phyloP scores from a whole-genome alignment of 192 early-diverging fungal species.

The Backusella morwellensis region DNA sequence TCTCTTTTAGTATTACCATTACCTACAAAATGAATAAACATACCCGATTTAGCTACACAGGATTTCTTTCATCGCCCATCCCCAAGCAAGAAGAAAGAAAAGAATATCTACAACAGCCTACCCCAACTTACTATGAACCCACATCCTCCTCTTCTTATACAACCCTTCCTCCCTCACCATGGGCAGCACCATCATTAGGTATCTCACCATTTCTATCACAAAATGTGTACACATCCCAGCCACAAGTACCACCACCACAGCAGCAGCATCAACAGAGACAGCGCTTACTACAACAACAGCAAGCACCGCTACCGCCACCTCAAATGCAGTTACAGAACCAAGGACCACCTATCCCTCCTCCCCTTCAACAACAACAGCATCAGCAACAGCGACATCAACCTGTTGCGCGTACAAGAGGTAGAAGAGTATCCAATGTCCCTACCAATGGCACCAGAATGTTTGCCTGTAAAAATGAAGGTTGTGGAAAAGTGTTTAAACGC shows the following conservation, averaged over 20 bases:
- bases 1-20: neutral
- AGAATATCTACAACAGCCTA: neutral
- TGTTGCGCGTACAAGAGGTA: slow-evolving; percentile 44
- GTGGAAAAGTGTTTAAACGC: slow-evolving; percentile 59
- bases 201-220: slow-evolving; percentile 1
- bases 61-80: slow-evolving; percentile 5
- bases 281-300: neutral
- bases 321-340: neutral
- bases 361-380: neutral
- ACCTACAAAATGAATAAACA: neutral
- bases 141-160: neutral
- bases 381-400: slow-evolving; percentile 9
- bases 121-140: neutral
- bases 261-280: neutral
- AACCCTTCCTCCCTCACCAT: neutral
- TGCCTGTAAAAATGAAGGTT: slow-evolving; percentile 50
- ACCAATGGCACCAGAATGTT: slow-evolving; percentile 52
- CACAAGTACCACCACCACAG: neutral
- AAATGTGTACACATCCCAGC: neutral
- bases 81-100: neutral
- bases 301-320: neutral
- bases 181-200: neutral
- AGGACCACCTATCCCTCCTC: neutral
- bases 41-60: slow-evolving; percentile 6
- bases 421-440: slow-evolving; percentile 54